Evolutionary conservation across 2,329 filamentous ascomycete species (phyloP), one percentile per base, ranked within the genome.

Genomic region (Penicillium sp.): DNA sequence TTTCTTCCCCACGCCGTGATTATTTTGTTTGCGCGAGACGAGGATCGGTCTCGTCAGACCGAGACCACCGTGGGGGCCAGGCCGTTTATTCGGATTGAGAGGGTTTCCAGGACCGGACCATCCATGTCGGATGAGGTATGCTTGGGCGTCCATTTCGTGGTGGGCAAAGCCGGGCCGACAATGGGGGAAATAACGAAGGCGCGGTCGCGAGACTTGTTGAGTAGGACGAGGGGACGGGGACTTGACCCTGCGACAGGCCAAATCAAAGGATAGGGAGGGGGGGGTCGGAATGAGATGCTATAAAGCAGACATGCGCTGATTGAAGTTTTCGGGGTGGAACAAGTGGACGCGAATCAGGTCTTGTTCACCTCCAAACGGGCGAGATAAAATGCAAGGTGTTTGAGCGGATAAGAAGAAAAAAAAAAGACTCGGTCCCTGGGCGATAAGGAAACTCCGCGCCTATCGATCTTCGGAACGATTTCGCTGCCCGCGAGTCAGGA

Each of bases 101-200:
- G 90, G 88, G 70, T 95, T 88, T 54, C 91, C 91, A 34, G 83
- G 81, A 57, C 91, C 91, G 50, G 85, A 83, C 91, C 91, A 97
- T 66, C 91, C 91, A 69, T 95, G 90, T 58, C 83, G 80, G 57
- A 84, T 83, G 59, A 97, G 83, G 60, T 93, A 85, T 60, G 85
- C 85, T 67, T 86, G 79, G 47, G 90, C 86, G 70, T 97, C 80
- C 90, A 97, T 96, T 34, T 13, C 42, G 44, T 40, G 39, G 34
- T 5, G 34, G n/a, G 35, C 11, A 3, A 11, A 11, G 29, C 11
- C 29, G 7, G 29, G 29, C 29, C 5, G 7, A 11, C 4, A 11
- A 4, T 11, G 29, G 7, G 3, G 29, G 29, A 32, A 8, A 4
- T 7, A 32, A 32, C n/a, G 35, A n/a, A 28, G 6, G 43, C 9